Evolutionary conservation across 169 alveolate species (phyloP).

Genomic region (Fabrea salina): DNA sequence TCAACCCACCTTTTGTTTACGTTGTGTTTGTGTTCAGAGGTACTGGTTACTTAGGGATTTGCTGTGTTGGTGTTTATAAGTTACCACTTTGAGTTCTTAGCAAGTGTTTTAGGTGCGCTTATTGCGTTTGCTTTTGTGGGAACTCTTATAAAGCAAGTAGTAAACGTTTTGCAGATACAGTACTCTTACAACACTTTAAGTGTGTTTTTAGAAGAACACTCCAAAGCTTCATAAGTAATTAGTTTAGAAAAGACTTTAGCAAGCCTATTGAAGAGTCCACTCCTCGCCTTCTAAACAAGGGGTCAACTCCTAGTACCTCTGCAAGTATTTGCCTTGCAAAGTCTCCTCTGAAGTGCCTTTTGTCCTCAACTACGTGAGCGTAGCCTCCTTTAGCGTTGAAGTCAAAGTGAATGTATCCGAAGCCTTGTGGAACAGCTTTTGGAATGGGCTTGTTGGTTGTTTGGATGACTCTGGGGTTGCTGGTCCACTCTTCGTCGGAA

Average conservation of each 20-base stretch:
- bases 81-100: not conserved
- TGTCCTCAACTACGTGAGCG: not conserved
- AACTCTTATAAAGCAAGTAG: slow-evolving; percentile 18
- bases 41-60: not conserved
- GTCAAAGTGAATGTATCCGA: not conserved
- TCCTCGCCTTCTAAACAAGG: not conserved
- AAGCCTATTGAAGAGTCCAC: too few relatives aligned
- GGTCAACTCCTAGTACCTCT: not conserved
- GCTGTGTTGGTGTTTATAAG: not conserved
- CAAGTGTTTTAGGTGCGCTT: not conserved
- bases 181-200: not conserved
- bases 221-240: too few relatives aligned
- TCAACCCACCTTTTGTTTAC: slow-evolving; percentile 21
- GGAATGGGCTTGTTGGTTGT: not conserved
- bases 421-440: not conserved
- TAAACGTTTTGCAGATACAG: not conserved
- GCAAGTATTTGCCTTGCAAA: not conserved
- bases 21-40: slow-evolving; percentile 21
- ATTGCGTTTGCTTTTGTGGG: not conserved
- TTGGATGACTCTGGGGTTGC: not conserved
- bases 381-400: not conserved
- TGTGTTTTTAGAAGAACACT: too few relatives aligned
- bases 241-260: too few relatives aligned
- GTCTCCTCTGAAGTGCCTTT: not conserved
- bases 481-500: not conserved